Evolutionary conservation across 768 basidiomycete genomes (phyloP).

Genomic region (Kwoniella sp.): DNA sequence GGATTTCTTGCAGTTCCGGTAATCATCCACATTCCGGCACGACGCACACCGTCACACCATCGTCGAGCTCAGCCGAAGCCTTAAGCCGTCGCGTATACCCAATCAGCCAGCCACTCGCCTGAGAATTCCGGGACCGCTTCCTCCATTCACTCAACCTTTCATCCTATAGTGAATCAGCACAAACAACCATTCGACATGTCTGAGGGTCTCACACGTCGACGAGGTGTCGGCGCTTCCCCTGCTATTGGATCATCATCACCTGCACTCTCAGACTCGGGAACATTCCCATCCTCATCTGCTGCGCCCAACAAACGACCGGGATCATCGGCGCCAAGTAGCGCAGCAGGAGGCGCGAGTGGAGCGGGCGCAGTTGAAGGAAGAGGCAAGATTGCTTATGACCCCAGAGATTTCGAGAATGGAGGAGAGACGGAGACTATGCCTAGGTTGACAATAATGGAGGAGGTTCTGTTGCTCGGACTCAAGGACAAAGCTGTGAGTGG

Average conservation of each 20-base stretch:
- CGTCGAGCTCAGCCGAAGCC: too few species aligned
- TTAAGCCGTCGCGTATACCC: too few species aligned
- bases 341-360: constrained; percentile 39
- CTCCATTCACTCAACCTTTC: too few species aligned
- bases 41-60: too few species aligned
- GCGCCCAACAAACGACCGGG: constrained; percentile 26
- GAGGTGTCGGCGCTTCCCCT: constrained; percentile 46
- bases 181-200: constrained; percentile 36
- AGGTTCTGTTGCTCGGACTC: constrained; percentile 86
- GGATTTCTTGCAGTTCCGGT: too few species aligned
- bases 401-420: constrained; percentile 69
- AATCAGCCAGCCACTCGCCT: too few species aligned
- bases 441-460: constrained; percentile 91
- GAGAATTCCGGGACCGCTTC: too few species aligned
- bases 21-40: too few species aligned
- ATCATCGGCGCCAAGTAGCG: constrained; percentile 59
- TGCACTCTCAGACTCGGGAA: constrained; percentile 23
- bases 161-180: neutral
- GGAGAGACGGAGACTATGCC: constrained; percentile 69
- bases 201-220: constrained; percentile 54
- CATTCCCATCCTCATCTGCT: constrained; percentile 28
- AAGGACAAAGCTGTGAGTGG: constrained; percentile 87
- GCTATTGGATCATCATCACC: constrained; percentile 29
- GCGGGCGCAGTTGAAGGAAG: constrained; percentile 75
- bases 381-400: constrained; percentile 88